Conservation (phyloP, 495 filamentous ascomycete genomes). For the Staphylotrichum longicolle region DNA sequence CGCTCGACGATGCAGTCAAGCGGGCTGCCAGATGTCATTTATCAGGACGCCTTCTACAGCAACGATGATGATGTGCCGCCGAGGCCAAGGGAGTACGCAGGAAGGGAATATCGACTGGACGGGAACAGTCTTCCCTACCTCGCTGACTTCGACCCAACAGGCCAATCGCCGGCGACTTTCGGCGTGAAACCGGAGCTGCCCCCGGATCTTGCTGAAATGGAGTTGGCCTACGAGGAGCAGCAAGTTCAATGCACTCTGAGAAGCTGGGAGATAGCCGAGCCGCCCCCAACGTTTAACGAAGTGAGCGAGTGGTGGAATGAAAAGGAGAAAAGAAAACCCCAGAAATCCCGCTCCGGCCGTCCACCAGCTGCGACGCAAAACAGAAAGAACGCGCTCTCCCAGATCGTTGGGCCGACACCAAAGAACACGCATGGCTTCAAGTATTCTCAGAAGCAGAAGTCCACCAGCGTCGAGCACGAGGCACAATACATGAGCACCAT, state of each 20-base stretch:
- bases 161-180: constrained; percentile 52
- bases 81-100: constrained; percentile 77
- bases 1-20: constrained; percentile 43
- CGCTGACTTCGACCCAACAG: constrained; percentile 71
- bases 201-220: constrained; percentile 51
- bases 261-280: constrained; percentile 63
- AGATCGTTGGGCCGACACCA: constrained; percentile 88
- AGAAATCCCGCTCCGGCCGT: constrained; percentile 47
- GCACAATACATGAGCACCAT: constrained; percentile 94
- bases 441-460: constrained; percentile 74
- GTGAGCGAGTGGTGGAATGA: constrained; percentile 66
- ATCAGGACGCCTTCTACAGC: constrained; percentile 85
- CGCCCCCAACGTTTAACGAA: constrained; percentile 69
- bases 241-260: constrained; percentile 53
- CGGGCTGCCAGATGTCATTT: constrained; percentile 57
- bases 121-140: constrained; percentile 74
- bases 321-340: constrained; percentile 33
- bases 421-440: constrained; percentile 81
- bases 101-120: constrained; percentile 77
- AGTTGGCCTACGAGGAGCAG: constrained; percentile 48
- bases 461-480: constrained; percentile 77
- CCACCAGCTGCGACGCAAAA: constrained; percentile 48
- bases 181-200: constrained; percentile 50
- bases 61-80: constrained; percentile 84
- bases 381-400: constrained; percentile 57